Evolutionary conservation across 345 rosid genomes (phyloP).

Genomic region (Carallia brachiata): DNA sequence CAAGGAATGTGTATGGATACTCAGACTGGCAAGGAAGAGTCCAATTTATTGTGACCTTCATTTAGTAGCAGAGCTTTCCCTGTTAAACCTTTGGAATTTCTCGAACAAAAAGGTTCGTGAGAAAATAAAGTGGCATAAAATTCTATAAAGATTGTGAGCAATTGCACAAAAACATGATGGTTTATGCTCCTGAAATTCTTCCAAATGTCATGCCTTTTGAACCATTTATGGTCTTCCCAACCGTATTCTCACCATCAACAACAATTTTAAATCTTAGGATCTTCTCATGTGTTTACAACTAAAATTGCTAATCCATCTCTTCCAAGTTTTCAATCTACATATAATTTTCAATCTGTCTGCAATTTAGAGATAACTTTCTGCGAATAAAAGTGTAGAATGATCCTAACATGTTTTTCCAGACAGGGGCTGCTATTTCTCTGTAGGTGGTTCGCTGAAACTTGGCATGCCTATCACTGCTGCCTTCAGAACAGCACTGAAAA

Average conservation of each 20-base stretch:
- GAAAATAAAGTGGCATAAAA: no score
- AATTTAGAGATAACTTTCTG: neutral
- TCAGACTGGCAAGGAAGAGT: no score
- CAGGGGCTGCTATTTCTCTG: conserved; percentile 74
- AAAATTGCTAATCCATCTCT: neutral
- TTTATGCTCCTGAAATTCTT: neutral
- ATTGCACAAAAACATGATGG: neutral
- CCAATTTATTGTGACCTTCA: no score
- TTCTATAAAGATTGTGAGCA: neutral
- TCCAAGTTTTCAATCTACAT: no score
- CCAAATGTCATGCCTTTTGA: conserved; percentile 1
- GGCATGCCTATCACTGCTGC: conserved; percentile 27
- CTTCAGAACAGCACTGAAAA: conserved; percentile 21
- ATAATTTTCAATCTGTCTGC: no score
- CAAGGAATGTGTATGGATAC: no score
- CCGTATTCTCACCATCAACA: neutral
- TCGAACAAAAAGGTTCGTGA: no score
- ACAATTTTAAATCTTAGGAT: neutral
- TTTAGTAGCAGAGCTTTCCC: no score
- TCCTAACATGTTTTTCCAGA: conserved; percentile 42
- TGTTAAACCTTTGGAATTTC: no score
- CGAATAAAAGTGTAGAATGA: conserved; percentile 2
- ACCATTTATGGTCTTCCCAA: neutral
- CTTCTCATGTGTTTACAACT: neutral
- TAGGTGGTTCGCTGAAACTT: conserved; percentile 47